Evolutionary conservation across 2,329 filamentous ascomycete species (phyloP), one percentile per base, ranked within the genome.

Genomic region (Escovopsis weberi): DNA sequence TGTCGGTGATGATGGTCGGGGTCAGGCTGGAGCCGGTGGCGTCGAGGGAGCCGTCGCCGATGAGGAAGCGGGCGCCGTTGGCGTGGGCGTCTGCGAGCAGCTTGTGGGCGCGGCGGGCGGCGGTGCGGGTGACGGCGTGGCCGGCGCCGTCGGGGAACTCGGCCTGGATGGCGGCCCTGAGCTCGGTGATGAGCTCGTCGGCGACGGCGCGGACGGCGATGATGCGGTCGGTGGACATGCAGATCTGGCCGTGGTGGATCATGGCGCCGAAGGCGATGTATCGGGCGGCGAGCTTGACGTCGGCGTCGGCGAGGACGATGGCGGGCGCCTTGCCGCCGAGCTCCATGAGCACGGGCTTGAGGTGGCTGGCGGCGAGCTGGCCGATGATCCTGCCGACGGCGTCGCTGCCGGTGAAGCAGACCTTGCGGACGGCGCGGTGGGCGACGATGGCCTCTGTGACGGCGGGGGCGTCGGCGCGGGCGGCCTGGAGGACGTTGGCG

Each of bases 211-310:
- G 28, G 8, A 39, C 40, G 9, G 65, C 58, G 12, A 65, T 45
- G 10, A 82, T 72, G 12, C 75, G 69, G 55, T 83, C 80, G 0
- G 79, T 82, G 8, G 70, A 68, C 79, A 84, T 83, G 64, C 80
- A 85, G 37, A 84, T 75, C 62, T 85, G 80, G 1, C 80, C 80
- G 19, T 74, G 11, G 48, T 26, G 39, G 49, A 55, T 0, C 19
- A 45, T 6, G 2, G 53, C 50, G 4, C 53, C 54, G 4, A 46
- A 26, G 2, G 47, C 48, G 37, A 53, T 55, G 12, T 54, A 43
- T 12, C 48, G 41, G 1, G 61, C 64, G 0, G 66, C 66, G 39
- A 60, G 57, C 26, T 62, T 58, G 2, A 71, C 49, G 45, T 70
- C 59, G 0, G 67, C 67, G 45, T 70, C 67, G 32, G 59, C 55